Base-by-base conservation (phyloP, 441 rosid species). In the Gossypium davidsonii region DNA sequence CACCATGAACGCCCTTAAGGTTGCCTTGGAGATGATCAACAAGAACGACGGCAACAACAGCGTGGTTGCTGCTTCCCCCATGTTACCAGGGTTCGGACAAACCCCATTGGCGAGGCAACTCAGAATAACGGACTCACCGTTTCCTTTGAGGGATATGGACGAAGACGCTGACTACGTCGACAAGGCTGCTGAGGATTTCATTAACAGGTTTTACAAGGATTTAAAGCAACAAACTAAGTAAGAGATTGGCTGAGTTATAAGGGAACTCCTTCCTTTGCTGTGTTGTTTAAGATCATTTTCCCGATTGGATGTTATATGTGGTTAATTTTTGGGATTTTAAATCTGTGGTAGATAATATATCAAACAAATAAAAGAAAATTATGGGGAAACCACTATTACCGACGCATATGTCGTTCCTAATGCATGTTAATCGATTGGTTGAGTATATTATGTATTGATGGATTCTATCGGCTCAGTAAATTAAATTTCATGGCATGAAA, bases 41-140 rank as follows among this genome's bases (percentile, higher is more conserved):
- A 85, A 75, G 44, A 84, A 74, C 53, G 74, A 78, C 34, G 78
- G 4, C 1, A 17, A 60, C 46, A 58, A 4, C 63, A 82, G 76
- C 5, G 71, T 65, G 58, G 74, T 39, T 14, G 70, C 55, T 6
- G 55, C 70, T 65, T 90, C 98, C 14, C 97, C 97, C 1, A 57
- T 70, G 62, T 63, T 91, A 65, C 97, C 97, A 0, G 96, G 97
- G 31, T 88, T 89, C 70, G 96, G 96, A 25, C 80, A 75, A 78
- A 91, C 90, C 18, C 95, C 96, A 1, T 72, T 84, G 79, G 96
- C 79, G 18, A 87, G 97, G 81, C 93, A 84, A 73, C 76, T 91
- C 74, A 84, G 97, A 83, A 85, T 93, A 76, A 93, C 96, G 39
- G 98, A 93, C 92, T 93, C 98, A 2, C 98, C 97, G 20, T 93